Conservation (phyloP, 306 rosid species). For the Ochetophila trinervis region DNA sequence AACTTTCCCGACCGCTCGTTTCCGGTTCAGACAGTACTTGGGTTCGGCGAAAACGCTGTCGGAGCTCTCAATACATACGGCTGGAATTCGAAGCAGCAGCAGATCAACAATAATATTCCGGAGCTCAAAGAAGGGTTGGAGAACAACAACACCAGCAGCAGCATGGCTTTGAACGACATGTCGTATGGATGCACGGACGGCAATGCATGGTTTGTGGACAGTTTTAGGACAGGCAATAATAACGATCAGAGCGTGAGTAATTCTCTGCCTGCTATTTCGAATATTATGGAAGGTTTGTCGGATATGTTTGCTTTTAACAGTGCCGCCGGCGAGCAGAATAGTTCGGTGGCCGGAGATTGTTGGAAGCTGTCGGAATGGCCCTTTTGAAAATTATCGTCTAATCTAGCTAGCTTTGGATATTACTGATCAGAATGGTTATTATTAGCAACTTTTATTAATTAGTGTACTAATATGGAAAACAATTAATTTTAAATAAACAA, state of each 20-base stretch:
- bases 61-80: neutral
- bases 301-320: slow-evolving; percentile 62
- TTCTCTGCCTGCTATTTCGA: neutral
- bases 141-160: too few relatives aligned
- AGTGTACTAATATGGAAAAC: slow-evolving; percentile 1
- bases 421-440: neutral
- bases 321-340: slow-evolving; percentile 35
- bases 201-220: slow-evolving; percentile 23
- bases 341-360: slow-evolving; percentile 38
- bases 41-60: slow-evolving; percentile 18
- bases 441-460: slow-evolving; percentile 5
- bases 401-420: too few relatives aligned
- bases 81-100: too few relatives aligned
- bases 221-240: slow-evolving; percentile 26
- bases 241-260: slow-evolving; percentile 5
- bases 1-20: slow-evolving; percentile 58
- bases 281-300: slow-evolving; percentile 58
- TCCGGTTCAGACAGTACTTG: slow-evolving; percentile 8
- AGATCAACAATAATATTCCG: neutral
- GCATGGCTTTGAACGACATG: slow-evolving; percentile 20
- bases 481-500: neutral
- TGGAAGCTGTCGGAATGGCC: too few relatives aligned
- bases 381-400: neutral
- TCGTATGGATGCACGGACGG: slow-evolving; percentile 15
- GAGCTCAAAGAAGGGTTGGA: slow-evolving; percentile 1